Evolutionary conservation across 2,329 filamentous ascomycete species (phyloP).

Genomic region (Colletotrichum lupini): DNA sequence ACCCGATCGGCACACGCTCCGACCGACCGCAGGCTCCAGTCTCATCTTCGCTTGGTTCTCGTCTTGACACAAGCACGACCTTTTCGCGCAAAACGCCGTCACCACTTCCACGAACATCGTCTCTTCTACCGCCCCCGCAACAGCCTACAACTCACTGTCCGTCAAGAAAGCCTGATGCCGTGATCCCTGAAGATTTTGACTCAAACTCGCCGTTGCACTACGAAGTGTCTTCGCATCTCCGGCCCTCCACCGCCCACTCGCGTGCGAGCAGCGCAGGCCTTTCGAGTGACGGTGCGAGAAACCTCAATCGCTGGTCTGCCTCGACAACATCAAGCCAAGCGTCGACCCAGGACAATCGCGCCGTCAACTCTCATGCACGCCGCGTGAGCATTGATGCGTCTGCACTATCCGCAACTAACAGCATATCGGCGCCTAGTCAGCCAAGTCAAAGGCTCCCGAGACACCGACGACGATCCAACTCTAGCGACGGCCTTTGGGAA

Average conservation of each 20-base stretch:
- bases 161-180: background rate
- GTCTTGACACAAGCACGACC: constrained; percentile 19
- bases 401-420: background rate
- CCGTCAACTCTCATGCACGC: background rate
- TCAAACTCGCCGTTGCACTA: background rate
- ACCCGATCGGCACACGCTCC: constrained; percentile 8
- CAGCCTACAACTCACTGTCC: background rate
- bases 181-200: background rate
- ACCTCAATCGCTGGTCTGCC: constrained; percentile 61
- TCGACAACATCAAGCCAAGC: constrained; percentile 57
- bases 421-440: background rate
- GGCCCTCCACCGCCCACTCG: constrained; percentile 37
- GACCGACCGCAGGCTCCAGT: constrained; percentile 29
- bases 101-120: constrained; percentile 23
- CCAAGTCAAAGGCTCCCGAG: background rate
- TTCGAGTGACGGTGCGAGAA: constrained; percentile 53
- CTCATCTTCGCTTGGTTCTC: constrained; percentile 29
- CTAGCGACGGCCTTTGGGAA: constrained; percentile 8
- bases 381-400: constrained; percentile 20
- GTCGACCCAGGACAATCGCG: constrained; percentile 17
- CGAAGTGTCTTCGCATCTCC: background rate
- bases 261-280: constrained; percentile 49
- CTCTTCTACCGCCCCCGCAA: constrained; percentile 12
- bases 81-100: constrained; percentile 13
- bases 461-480: constrained; percentile 13